Base-by-base conservation (phyloP, 2,329 filamentous ascomycete species). In the Hypoxylon sp. region DNA sequence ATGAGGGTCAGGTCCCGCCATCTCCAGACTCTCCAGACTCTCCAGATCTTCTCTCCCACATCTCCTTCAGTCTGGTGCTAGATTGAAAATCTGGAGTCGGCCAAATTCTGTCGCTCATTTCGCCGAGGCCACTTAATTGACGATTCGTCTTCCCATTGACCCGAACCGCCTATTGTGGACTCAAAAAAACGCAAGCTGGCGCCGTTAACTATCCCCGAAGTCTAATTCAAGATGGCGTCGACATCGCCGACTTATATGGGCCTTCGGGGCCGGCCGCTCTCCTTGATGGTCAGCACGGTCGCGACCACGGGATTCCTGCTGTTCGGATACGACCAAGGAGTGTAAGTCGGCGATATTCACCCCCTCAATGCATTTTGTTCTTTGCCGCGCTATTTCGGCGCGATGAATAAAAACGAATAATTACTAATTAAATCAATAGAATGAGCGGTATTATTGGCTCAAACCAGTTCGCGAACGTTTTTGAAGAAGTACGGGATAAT, bases 291-390 rank as follows among this genome's bases (percentile, higher is more conserved):
- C 48, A 88, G 88, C 1, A 82, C 84, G n/a, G 83, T 90, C 25
- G 87, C 88, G 3, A 90, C 88, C 0, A 88, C 86, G 8, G 88
- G 86, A 39, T 89, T 89, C 78, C 75, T 88, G 32, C 81, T 87
- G 14, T 87, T 87, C 67, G 85, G 85, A 60, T 87, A 87, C 72
- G 85, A 87, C 63, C 85, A 83, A 75, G 81, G 79, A 79, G 82
- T 72, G 67, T 70, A 65, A 65, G 67, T 70, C 21, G 9, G 21
- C 8, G 11, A 39, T 11, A 14, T 7, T 19, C 25, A 48, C 21
- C 2, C 8, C 16, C n/a, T 11, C 7, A 11, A 32, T 12, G 7
- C 16, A 4, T 47, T 16, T 6, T 3, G 9, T 7, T 16, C 8
- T 8, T 47, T 16, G 27, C 23, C 7, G 14, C 27, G 29, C n/a